Evolutionary conservation across 306 rosid species (phyloP).

Genomic region (Dryas octopetala): DNA sequence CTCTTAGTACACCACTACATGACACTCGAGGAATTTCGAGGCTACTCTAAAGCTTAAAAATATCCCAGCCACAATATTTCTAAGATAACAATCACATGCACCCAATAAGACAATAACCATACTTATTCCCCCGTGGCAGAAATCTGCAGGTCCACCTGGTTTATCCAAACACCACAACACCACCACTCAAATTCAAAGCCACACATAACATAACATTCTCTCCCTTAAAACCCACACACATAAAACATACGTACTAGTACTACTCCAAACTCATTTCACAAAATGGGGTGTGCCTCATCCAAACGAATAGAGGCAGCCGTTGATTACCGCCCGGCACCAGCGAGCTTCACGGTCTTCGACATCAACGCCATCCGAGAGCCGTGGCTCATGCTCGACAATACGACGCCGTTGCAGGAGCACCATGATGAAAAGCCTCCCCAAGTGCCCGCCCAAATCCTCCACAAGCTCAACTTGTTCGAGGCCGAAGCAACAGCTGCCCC

Average conservation of each 20-base stretch:
- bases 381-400: slow-evolving; percentile 53
- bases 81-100: not conserved
- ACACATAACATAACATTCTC: not conserved
- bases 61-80: not conserved
- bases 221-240: slow-evolving; percentile 10
- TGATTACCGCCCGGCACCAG: slow-evolving; percentile 66
- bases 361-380: slow-evolving; percentile 80
- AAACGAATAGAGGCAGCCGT: slow-evolving; percentile 41
- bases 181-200: slow-evolving; percentile 6
- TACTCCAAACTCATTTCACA: not conserved
- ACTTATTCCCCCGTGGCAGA: slow-evolving; percentile 28
- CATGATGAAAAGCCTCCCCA: slow-evolving; percentile 33
- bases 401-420: not conserved
- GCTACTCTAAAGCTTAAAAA: no score
- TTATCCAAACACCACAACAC: slow-evolving; percentile 26
- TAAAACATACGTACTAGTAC: not conserved
- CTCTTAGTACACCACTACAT: no score
- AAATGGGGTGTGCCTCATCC: slow-evolving; percentile 81
- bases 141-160: slow-evolving; percentile 4
- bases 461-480: slow-evolving; percentile 62
- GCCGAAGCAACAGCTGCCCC: slow-evolving; percentile 43
- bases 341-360: slow-evolving; percentile 84
- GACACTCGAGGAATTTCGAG: no score
- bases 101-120: not conserved
- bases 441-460: slow-evolving; percentile 57